Evolutionary conservation across 768 basidiomycete genomes (phyloP).

Genomic region (Termitomyces sp.): DNA sequence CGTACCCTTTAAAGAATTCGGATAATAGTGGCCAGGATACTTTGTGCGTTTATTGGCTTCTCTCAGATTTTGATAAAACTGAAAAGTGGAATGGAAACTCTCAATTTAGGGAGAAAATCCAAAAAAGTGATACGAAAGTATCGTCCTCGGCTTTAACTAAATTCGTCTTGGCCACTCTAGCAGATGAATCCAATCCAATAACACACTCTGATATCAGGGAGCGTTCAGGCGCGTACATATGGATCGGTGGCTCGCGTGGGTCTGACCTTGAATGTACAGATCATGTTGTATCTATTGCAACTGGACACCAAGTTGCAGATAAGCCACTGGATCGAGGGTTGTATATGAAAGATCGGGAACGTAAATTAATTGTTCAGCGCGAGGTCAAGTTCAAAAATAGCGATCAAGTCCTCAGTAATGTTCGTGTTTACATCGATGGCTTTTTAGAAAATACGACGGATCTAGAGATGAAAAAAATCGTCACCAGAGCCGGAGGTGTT

Average conservation of each 20-base stretch:
- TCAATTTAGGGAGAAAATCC: conserved; percentile 9
- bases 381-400: conserved; percentile 17
- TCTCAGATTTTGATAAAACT: background rate
- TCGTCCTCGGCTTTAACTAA: conserved; percentile 46
- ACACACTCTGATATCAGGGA: conserved; percentile 64
- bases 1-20: conserved; percentile 8
- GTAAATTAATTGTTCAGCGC: conserved; percentile 35
- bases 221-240: conserved; percentile 45
- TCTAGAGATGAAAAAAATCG: conserved; percentile 69
- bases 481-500: conserved; percentile 62
- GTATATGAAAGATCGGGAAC: conserved; percentile 38
- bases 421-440: conserved; percentile 66
- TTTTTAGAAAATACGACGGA: conserved; percentile 70
- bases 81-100: conserved; percentile 5
- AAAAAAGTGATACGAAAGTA: conserved; percentile 15
- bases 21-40: conserved; percentile 2
- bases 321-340: conserved; percentile 28
- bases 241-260: background rate
- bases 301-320: conserved; percentile 66
- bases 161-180: conserved; percentile 55
- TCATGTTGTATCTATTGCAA: conserved; percentile 54
- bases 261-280: conserved; percentile 28
- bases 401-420: conserved; percentile 33
- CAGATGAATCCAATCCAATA: conserved; percentile 68
- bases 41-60: conserved; percentile 1